Conservation (phyloP, 192 early-diverging fungal genomes). For the Rhizophlyctis rosea region DNA sequence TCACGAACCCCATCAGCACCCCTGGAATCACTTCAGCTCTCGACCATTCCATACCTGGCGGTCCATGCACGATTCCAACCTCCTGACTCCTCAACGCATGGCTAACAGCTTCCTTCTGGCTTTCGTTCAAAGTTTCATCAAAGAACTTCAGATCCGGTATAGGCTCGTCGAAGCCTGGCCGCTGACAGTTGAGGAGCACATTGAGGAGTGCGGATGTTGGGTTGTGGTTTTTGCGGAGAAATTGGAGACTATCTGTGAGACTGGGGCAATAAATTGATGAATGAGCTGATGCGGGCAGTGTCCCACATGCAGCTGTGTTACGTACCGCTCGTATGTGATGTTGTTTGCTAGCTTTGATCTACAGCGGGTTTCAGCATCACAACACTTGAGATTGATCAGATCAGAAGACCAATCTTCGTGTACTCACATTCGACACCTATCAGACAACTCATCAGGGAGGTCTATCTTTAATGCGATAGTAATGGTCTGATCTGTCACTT, state of each 20-base stretch:
- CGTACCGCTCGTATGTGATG: slow-evolving; percentile 23
- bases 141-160: slow-evolving; percentile 40
- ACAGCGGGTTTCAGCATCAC: not conserved
- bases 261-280: too few species aligned
- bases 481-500: slow-evolving; percentile 33
- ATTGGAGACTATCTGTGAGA: too few species aligned
- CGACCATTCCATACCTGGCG: slow-evolving; percentile 52
- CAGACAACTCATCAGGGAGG: slow-evolving; percentile 37
- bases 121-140: slow-evolving; percentile 63
- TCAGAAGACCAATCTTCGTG: too few species aligned
- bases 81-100: slow-evolving; percentile 59
- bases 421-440: slow-evolving; percentile 18
- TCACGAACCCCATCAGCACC: slow-evolving; percentile 1
- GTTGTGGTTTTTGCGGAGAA: too few species aligned
- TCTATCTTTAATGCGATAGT: slow-evolving; percentile 64
- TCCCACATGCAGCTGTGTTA: too few species aligned
- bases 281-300: too few species aligned
- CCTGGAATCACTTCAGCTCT: not conserved
- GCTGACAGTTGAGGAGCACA: slow-evolving; percentile 46
- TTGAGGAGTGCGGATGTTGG: slow-evolving; percentile 31
- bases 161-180: slow-evolving; percentile 26
- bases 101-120: slow-evolving; percentile 68
- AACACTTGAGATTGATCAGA: not conserved
- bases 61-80: slow-evolving; percentile 78
- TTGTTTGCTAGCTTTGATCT: slow-evolving; percentile 27